phyloP scores from a whole-genome alignment of 2,329 filamentous ascomycete genomes.

The Stagonosporopsis cucurbitacearum region DNA sequence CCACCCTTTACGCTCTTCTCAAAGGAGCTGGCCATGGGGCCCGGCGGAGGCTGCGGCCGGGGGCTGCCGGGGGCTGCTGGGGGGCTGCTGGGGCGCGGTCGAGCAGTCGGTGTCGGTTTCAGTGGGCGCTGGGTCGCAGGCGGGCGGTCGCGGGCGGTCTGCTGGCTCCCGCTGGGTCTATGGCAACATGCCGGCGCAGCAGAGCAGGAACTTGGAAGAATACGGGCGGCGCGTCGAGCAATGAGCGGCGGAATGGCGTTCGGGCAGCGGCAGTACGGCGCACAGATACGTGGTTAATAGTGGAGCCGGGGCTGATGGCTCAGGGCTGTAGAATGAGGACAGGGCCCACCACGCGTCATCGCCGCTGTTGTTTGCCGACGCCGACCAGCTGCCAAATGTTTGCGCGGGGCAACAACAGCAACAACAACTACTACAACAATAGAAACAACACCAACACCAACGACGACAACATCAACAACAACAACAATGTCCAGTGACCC shows the following conservation, averaged over 20 bases:
- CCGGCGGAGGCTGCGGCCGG: slow-evolving; percentile 19
- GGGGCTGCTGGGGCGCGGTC: slow-evolving; percentile 15
- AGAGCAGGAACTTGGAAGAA: slow-evolving; percentile 24
- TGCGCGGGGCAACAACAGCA: not conserved
- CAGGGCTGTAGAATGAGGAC: slow-evolving; percentile 9
- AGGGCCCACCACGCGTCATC: slow-evolving; percentile 19
- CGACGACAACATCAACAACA: too few relatives aligned
- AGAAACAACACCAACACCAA: too few relatives aligned
- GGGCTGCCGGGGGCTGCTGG: slow-evolving; percentile 21
- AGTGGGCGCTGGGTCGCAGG: slow-evolving; percentile 9
- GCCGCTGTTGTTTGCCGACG: slow-evolving; percentile 20
- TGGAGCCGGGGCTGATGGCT: slow-evolving; percentile 16
- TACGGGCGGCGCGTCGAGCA: slow-evolving; percentile 24
- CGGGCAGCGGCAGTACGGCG: slow-evolving; percentile 20
- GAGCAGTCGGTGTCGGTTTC: slow-evolving; percentile 15
- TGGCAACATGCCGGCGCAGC: slow-evolving; percentile 37
- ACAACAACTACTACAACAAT: too few relatives aligned
- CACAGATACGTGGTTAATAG: slow-evolving; percentile 19
- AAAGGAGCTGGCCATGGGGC: slow-evolving; percentile 80
- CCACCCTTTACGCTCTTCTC: slow-evolving; percentile 99
- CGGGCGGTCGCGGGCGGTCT: slow-evolving; percentile 18
- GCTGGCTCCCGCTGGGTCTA: slow-evolving; percentile 30
- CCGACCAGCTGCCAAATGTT: slow-evolving; percentile 14
- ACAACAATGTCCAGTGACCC: slow-evolving; percentile 54
- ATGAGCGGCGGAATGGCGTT: slow-evolving; percentile 24